Percentiles rank a stretch among this genome's conserved stretches.
Conservation (phyloP, 2,329 filamentous ascomycete species). For the Talaromyces sp. region DNA sequence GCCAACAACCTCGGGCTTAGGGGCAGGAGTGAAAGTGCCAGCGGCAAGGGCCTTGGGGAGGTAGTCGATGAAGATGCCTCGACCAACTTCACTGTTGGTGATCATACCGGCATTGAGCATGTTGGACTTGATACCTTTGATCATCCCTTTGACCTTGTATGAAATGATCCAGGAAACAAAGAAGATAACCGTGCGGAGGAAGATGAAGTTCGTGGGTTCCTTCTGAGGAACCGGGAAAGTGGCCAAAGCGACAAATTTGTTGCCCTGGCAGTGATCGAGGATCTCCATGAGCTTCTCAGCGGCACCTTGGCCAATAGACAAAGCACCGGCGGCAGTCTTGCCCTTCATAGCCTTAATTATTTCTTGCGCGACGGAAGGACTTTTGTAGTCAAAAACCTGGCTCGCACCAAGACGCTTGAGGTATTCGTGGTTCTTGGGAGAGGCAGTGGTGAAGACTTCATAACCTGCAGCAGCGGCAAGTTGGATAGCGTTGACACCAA, state of each 20-base stretch:
- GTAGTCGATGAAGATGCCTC: conserved; percentile 29
- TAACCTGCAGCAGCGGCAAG: conserved; percentile 46
- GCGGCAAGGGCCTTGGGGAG: conserved; percentile 38
- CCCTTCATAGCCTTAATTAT: conserved; percentile 15
- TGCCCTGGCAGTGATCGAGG: conserved; percentile 1
- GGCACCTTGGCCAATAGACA: conserved; percentile 9
- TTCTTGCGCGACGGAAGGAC: conserved; percentile 13
- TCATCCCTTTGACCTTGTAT: conserved; percentile 10
- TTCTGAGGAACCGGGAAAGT: conserved; percentile 12
- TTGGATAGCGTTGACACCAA: conserved; percentile 53
- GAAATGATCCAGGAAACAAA: conserved; percentile 12
- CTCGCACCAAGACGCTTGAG: conserved; percentile 27
- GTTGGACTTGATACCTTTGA: conserved; percentile 13
- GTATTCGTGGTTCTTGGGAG: conserved; percentile 48
- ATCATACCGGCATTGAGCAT: conserved; percentile 9
- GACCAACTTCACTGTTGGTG: conserved; percentile 15
- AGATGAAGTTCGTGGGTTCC: conserved; percentile 1
- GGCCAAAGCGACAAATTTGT: conserved; percentile 13
- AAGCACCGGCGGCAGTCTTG: conserved; percentile 12
- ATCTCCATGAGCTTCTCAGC: conserved; percentile 12
- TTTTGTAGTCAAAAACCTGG: conserved; percentile 32
- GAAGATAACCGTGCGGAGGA: conserved; percentile 8
- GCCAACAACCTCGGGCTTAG: conserved; percentile 40
- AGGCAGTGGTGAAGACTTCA: conserved; percentile 53
- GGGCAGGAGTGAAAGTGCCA: conserved; percentile 38